Conservation (phyloP, 148 eudicot genomes). For the Rheum nobile region DNA sequence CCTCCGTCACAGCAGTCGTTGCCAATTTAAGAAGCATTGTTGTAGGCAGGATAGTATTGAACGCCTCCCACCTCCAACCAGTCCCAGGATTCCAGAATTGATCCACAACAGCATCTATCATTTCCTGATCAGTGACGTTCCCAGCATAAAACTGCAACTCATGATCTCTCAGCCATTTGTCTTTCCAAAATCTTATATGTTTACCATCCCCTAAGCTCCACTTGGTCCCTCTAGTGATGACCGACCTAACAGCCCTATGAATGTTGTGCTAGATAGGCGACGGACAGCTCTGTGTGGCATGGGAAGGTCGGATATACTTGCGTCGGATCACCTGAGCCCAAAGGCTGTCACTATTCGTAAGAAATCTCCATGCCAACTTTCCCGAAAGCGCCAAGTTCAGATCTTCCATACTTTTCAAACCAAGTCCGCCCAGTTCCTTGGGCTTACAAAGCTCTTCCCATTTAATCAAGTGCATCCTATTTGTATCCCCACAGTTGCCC, state of each 20-base stretch:
- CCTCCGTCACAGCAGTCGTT: too few species aligned
- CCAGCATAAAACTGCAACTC: too few species aligned
- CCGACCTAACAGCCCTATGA: too few species aligned
- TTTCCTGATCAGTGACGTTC: too few species aligned
- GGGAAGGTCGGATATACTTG: neutral
- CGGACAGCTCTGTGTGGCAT: neutral
- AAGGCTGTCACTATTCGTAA: neutral
- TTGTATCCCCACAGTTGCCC: neutral
- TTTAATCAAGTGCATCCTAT: neutral
- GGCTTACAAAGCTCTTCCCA: neutral
- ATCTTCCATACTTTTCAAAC: neutral
- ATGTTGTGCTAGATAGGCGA: too few species aligned
- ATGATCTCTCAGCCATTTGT: too few species aligned
- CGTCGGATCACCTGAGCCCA: neutral
- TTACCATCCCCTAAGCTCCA: rapidly evolving
- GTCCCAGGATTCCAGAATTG: too few species aligned
- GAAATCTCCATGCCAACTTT: neutral
- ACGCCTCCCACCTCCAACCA: too few species aligned
- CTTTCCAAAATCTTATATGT: neutral
- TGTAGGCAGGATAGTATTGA: too few species aligned
- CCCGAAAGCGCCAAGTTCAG: neutral
- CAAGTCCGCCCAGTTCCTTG: neutral
- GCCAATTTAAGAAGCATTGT: too few species aligned
- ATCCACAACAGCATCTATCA: too few species aligned
- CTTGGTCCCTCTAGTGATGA: neutral